Evolutionary conservation across 2,329 filamentous ascomycete genomes (phyloP).

Genomic region (Fusarium zealandicum): DNA sequence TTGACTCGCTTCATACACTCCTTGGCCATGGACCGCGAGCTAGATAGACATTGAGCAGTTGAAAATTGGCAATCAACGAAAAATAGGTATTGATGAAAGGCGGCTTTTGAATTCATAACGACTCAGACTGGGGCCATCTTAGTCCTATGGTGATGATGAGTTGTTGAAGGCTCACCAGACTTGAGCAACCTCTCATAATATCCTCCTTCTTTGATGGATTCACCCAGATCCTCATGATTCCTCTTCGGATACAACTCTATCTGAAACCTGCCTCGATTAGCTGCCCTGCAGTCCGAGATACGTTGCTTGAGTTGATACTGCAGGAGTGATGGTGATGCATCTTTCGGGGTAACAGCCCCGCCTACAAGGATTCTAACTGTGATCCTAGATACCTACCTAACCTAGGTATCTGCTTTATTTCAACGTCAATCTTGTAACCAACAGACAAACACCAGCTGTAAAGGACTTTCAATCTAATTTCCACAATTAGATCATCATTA

Average conservation of each 20-base stretch:
- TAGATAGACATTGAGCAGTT: no score
- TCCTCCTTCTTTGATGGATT: neutral
- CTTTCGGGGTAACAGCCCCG: neutral
- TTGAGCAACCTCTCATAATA: no score
- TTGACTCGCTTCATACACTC: no score
- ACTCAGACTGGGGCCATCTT: no score
- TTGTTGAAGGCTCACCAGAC: neutral
- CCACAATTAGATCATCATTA: conserved; percentile 2
- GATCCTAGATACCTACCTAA: no score
- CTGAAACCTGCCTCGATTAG: neutral
- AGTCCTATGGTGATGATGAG: no score
- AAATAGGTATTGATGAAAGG: no score
- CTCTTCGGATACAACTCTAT: neutral
- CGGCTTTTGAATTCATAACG: no score
- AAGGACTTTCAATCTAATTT: neutral
- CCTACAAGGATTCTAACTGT: conserved; percentile 1
- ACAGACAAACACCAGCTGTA: neutral
- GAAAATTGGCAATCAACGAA: no score
- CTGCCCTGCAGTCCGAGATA: no score
- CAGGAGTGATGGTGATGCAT: neutral
- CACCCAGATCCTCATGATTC: neutral
- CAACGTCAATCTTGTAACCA: conserved; percentile 1
- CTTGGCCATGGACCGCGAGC: no score
- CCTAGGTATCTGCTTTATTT: conserved; percentile 1
- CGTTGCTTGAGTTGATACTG: neutral